Conservation (phyloP, 805 yeast genomes). For the Saturnispora dispora region DNA sequence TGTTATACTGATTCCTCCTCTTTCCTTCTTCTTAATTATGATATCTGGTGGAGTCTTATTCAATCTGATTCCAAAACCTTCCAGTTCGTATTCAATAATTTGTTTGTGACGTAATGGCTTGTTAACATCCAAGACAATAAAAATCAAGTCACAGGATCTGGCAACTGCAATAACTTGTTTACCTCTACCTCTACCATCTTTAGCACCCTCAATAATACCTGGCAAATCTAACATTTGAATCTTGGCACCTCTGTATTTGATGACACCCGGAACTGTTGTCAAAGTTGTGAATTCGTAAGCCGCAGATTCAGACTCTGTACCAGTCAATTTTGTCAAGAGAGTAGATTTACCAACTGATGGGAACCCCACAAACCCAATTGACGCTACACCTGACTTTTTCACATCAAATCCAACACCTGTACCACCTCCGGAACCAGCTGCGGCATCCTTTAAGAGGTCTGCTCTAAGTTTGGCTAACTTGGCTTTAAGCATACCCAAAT, state of each 20-base stretch:
- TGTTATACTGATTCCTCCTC: slow-evolving; percentile 92
- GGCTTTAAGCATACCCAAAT: slow-evolving; percentile 94
- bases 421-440: slow-evolving; percentile 79
- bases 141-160: slow-evolving; percentile 89
- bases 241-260: slow-evolving; percentile 93
- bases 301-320: slow-evolving; percentile 96
- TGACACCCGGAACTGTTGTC: slow-evolving; percentile 96
- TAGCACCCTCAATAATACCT: slow-evolving; percentile 86
- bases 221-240: slow-evolving; percentile 92
- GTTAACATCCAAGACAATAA: slow-evolving; percentile 90
- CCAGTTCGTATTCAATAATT: slow-evolving; percentile 89
- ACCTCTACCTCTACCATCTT: slow-evolving; percentile 89
- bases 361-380: slow-evolving; percentile 96
- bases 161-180: slow-evolving; percentile 98
- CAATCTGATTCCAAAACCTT: slow-evolving; percentile 94
- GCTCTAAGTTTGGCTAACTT: slow-evolving; percentile 91
- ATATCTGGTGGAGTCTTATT: slow-evolving; percentile 92
- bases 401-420: slow-evolving; percentile 95
- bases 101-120: slow-evolving; percentile 92
- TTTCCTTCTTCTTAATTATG: slow-evolving; percentile 82
- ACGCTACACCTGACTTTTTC: slow-evolving; percentile 96
- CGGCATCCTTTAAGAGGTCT: slow-evolving; percentile 67
- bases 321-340: slow-evolving; percentile 77
- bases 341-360: slow-evolving; percentile 95
- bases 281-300: slow-evolving; percentile 96